These are phyloP conservation scores for Yarrowia galli DNA, from an alignment of 1,139 yeast species.

Conservation along the genomic window DNA sequence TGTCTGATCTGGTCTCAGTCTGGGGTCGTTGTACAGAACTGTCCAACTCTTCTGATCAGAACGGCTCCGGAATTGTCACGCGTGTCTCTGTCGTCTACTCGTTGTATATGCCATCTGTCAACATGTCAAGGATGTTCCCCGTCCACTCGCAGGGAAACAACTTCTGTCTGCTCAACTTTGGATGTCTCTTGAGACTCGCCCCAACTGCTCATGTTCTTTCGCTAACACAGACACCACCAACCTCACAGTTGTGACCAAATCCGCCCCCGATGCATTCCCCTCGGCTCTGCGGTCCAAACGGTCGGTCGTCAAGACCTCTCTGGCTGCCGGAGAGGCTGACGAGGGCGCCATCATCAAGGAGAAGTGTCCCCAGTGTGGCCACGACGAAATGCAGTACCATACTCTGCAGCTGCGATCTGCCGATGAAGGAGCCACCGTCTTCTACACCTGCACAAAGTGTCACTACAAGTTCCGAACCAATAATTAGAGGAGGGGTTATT, in stretches of 20 bases:
- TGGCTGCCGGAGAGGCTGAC: slow-evolving; percentile 78
- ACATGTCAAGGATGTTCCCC: no score
- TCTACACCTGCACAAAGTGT: slow-evolving; percentile 93
- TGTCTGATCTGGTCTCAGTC: no score
- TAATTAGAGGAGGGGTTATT: slow-evolving; percentile 56
- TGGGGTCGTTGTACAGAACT: no score
- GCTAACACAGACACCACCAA: slow-evolving; percentile 62
- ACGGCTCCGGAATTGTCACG: no score
- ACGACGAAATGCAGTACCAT: slow-evolving; percentile 97
- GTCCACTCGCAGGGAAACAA: no score
- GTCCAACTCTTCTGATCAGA: no score
- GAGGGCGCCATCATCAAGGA: slow-evolving; percentile 97
- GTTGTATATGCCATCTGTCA: no score
- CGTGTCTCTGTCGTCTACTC: no score
- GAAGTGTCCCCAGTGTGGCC: slow-evolving; percentile 96
- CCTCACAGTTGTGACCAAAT: slow-evolving; percentile 83
- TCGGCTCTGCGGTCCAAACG: slow-evolving; percentile 79
- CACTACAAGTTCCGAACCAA: slow-evolving; percentile 94
- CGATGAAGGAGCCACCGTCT: slow-evolving; percentile 84
- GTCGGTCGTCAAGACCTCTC: slow-evolving; percentile 86
- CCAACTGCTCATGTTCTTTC: no score
- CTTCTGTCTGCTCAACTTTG: no score
- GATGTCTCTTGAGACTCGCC: no score
- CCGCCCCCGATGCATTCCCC: slow-evolving; percentile 92
- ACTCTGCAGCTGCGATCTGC: slow-evolving; percentile 96